phyloP scores from a whole-genome alignment of 169 alveolate genomes.

The Eimeria maxima region DNA sequence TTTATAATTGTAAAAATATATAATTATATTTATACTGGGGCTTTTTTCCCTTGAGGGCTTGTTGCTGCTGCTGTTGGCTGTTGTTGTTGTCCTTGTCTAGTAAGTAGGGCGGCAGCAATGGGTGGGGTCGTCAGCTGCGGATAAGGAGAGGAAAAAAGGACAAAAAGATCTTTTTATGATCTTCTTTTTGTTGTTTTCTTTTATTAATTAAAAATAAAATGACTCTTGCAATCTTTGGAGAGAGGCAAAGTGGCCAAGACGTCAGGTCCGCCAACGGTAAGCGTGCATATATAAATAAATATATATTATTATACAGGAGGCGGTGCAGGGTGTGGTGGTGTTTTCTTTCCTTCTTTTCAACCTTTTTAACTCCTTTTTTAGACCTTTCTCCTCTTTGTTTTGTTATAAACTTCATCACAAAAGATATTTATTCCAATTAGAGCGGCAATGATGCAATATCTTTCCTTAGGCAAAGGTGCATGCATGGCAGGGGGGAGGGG shows the following conservation, averaged over 20 bases:
- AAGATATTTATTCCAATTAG: too few species aligned
- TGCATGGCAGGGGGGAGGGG: not conserved
- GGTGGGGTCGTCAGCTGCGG: not conserved
- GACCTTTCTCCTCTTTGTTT: not conserved
- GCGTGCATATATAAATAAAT: not conserved
- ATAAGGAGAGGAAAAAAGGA: not conserved
- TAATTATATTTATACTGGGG: too few species aligned
- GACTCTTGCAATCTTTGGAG: constrained; percentile 90
- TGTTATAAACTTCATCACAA: not conserved
- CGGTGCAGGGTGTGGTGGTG: not conserved
- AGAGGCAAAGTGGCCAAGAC: constrained; percentile 89
- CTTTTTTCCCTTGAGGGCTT: too few species aligned
- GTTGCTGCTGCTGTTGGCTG: too few species aligned
- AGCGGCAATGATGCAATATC: not conserved
- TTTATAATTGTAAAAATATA: too few species aligned
- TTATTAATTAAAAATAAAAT: constrained; percentile 72
- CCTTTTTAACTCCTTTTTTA: not conserved
- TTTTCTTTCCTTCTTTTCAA: too few species aligned
- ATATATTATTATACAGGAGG: too few species aligned
- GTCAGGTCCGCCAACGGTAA: constrained; percentile 90
- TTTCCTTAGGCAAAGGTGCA: not conserved
- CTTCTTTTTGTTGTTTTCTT: not conserved
- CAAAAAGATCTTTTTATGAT: not conserved
- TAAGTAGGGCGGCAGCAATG: too few species aligned
- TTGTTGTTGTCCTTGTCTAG: not conserved